Evolutionary conservation across 2,329 filamentous ascomycete species (phyloP).

Genomic region (Chaetomium sp.): DNA sequence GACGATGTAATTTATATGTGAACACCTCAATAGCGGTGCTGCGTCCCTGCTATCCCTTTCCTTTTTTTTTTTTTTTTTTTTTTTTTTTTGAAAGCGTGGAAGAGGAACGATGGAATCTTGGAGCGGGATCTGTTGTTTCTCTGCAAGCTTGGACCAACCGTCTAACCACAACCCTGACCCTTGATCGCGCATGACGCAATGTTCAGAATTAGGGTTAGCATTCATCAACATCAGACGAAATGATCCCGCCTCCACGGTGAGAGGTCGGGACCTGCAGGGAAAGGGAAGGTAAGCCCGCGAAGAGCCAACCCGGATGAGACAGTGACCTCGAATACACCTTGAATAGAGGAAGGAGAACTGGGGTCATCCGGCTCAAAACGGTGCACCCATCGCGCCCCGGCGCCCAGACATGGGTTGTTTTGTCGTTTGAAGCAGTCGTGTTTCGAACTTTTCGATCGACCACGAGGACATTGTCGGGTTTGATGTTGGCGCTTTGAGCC

Average conservation of each 20-base stretch:
- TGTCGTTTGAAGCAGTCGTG: conserved; percentile 8
- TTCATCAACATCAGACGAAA: conserved; percentile 19
- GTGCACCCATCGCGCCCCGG: not conserved
- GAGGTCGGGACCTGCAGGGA: not conserved
- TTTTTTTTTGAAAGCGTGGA: not conserved
- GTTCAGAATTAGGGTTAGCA: conserved; percentile 9
- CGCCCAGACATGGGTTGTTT: conserved; percentile 1
- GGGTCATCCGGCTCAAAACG: conserved; percentile 1
- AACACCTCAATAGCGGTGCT: not conserved
- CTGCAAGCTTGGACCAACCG: not conserved
- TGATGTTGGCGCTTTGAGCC: not conserved
- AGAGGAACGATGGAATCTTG: not conserved
- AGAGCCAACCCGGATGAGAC: conserved; percentile 7
- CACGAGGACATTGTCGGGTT: not conserved
- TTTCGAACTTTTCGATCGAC: conserved; percentile 14
- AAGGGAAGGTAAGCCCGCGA: conserved; percentile 2
- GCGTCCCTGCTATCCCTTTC: too few species aligned
- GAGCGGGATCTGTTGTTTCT: not conserved
- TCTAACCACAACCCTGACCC: conserved; percentile 18
- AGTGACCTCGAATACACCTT: not conserved
- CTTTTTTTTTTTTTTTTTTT: not conserved
- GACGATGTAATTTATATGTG: not conserved
- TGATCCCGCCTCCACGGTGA: conserved; percentile 10
- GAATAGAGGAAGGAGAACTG: not conserved
- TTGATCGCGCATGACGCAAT: conserved; percentile 19